phyloP scores from a whole-genome alignment of 371 early-diverging fungal species.

The Parasitella parasitica region DNA sequence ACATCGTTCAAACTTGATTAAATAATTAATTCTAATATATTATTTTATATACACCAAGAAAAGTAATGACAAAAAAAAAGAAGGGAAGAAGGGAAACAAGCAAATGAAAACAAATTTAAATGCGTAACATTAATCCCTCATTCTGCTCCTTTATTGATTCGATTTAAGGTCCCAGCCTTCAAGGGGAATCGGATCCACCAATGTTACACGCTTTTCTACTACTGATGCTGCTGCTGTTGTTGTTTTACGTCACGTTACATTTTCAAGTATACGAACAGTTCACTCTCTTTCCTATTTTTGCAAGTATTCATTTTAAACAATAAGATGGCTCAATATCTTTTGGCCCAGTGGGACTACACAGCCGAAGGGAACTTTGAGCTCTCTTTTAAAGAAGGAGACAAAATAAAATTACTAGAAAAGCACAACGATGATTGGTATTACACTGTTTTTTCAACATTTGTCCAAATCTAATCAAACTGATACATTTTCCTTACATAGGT shows the following conservation, averaged over 20 bases:
- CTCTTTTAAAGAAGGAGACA: constrained; percentile 49
- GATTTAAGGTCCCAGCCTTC: too few relatives aligned
- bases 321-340: constrained; percentile 41
- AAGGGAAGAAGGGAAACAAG: neutral
- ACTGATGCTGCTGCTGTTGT: too few relatives aligned
- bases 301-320: neutral
- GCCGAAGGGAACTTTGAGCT: constrained; percentile 50
- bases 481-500: constrained; percentile 25
- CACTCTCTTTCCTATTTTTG: neutral
- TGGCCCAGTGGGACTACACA: constrained; percentile 49
- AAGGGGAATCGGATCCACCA: neutral
- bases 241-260: neutral
- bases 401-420: constrained; percentile 44
- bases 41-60: neutral
- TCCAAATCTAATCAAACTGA: neutral
- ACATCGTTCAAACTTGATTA: neutral
- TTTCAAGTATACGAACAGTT: neutral
- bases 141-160: neutral
- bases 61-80: neutral
- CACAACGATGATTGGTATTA: constrained; percentile 54
- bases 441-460: neutral
- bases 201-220: too few relatives aligned
- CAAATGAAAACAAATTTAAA: neutral
- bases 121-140: constrained; percentile 7
- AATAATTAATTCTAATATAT: neutral